Evolutionary conservation across 306 rosid genomes (phyloP), one percentile per base, ranked within the genome.

Genomic region (Geum urbanum): DNA sequence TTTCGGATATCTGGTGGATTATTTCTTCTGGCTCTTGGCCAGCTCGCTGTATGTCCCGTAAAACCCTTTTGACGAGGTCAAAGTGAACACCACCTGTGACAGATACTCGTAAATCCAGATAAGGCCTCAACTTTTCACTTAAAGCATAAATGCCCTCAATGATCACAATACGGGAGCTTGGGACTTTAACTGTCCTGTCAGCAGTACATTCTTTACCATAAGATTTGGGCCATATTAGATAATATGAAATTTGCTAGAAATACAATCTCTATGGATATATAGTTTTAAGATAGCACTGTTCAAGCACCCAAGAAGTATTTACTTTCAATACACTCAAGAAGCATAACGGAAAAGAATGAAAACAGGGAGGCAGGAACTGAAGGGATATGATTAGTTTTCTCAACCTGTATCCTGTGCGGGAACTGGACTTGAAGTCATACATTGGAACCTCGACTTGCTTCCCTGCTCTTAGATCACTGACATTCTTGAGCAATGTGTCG

Each of bases 81-180:
- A 95, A 86, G 87, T 95, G 99, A 77, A 95, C 99, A 85, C 97
- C 99, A 13, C 99, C 99, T 9, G 92, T 95, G 73, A 95, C 99
- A 79, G 97, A 95, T 56, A 95, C 95, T 77, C 95, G 84, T 66
- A 95, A 96, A 80, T 95, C 99, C 84, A 95, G 84, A 48, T 89
- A 79, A 71, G 91, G 94, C 70, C 99, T 84, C 83, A 95, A 75
- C 81, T 75, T 95, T 85, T 95, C 99, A 74, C 86, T 91, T 87
- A 95, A 83, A 48, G 99, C 99, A 84, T 91, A 95, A 76, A 95
- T 95, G 74, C 99, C 99, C 78, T 95, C 99, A 72, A 95, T 86
- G 81, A 95, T 84, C 73, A 95, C 92, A 67, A 95, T 91, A 40
- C 78, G 86, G 54, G 99, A 95, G 83, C 86, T 91, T 6, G 99